Conservation (phyloP, 2,329 filamentous ascomycete genomes). For the Didymella keratinophila region DNA sequence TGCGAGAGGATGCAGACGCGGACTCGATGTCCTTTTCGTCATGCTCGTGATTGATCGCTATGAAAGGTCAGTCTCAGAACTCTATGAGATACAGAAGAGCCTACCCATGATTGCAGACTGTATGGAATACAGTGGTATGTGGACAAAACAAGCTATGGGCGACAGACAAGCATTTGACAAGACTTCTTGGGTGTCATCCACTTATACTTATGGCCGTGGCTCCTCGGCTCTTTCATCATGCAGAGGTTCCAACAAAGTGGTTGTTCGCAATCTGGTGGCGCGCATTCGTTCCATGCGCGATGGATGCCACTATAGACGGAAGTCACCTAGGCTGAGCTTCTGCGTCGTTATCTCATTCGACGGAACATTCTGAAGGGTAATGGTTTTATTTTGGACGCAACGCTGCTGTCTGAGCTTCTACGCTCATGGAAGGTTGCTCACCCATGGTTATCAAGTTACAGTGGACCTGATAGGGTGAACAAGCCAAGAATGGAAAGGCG, state of each 20-base stretch:
- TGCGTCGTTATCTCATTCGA: slow-evolving; percentile 2
- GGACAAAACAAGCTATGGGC: slow-evolving; percentile 1
- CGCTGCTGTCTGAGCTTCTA: not conserved
- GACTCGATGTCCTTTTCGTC: slow-evolving; percentile 15
- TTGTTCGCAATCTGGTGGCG: slow-evolving; percentile 14
- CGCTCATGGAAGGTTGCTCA: not conserved
- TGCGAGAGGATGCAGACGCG: slow-evolving; percentile 13
- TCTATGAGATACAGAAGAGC: too few relatives aligned
- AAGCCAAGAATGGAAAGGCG: slow-evolving; percentile 10
- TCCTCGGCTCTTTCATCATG: not conserved
- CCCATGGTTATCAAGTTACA: slow-evolving; percentile 5
- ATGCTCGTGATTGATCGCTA: not conserved
- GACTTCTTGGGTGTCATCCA: slow-evolving; percentile 13
- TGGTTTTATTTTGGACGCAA: not conserved
- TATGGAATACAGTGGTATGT: not conserved
- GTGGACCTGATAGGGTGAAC: slow-evolving; percentile 3
- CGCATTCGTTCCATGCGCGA: slow-evolving; percentile 3
- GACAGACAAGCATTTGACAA: slow-evolving; percentile 16
- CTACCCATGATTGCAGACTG: slow-evolving; percentile 7
- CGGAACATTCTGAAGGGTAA: not conserved
- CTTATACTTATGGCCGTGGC: slow-evolving; percentile 15
- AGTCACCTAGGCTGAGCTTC: not conserved
- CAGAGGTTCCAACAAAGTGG: too few relatives aligned
- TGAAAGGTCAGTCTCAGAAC: not conserved
- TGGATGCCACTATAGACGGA: slow-evolving; percentile 9